Evolutionary conservation across 2,329 filamentous ascomycete genomes (phyloP), one percentile per base, ranked within the genome.

Genomic region (Epichloe sp.): DNA sequence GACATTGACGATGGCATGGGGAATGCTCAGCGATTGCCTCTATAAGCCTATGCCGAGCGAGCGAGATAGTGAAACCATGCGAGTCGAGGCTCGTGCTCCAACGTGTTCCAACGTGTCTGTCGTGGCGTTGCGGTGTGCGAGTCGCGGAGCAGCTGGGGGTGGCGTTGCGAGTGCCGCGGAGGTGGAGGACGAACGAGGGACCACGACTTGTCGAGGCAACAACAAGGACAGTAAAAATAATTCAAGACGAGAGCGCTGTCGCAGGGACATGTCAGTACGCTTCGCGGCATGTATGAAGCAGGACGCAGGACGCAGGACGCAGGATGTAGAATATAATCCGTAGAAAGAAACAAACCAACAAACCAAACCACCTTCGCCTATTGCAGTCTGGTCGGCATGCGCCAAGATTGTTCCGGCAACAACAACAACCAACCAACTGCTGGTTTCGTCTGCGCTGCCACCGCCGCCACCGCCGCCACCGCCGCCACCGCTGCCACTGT

Each of bases 1-100:
- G n/a, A 36, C 40, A 12, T 21, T 36, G 40, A 17, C 15, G 52
- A 47, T 49, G 43, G 52, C 52, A 53, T 53, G 12, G 21, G 47
- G 7, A 34, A 41, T 36, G 36, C 47, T 34, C 42, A 41, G 37
- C 43, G 17, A 15, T 46, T 14, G 50, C 42, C 42, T 31, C 10
- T 43, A 47, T 4, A 26, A 47, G 38, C 17, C 31, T 37, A 17
- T 35, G 26, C 41, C 36, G 50, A 48, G 47, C 12, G 31, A 36
- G 19, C 14, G 4, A 15, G 15, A 14, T 5, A 10, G 12, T 14
- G 40, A n/a, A 35, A 35, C 19, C 50, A 52, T 52, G 19, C 47
- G 17, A 49, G 46, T 4, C 23, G 35, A 34, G 4, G 46, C 46
- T 42, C 47, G 50, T 40, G 41, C 17, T 35, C 49, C 7, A 14